Evolutionary conservation across 2,329 filamentous ascomycete genomes (phyloP).

Genomic region (Fusarium sp.): DNA sequence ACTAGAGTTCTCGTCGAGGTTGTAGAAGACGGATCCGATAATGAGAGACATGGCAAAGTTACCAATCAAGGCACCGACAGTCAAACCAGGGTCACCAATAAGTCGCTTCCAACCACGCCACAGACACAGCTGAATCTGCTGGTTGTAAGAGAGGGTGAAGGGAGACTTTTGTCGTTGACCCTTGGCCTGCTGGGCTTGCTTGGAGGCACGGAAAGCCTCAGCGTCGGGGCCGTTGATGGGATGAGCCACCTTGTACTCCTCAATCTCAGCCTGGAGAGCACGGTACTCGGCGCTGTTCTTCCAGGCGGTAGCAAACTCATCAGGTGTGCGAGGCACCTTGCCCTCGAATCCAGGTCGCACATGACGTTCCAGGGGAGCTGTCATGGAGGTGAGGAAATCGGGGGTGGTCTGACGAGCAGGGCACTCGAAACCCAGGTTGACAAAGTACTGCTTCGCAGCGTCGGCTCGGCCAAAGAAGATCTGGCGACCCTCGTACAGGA

Average conservation of each 20-base stretch:
- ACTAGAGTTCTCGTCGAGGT: conserved; percentile 71
- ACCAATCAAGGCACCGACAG: conserved; percentile 74
- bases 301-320: conserved; percentile 71
- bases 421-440: conserved; percentile 75
- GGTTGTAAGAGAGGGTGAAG: conserved; percentile 80
- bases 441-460: conserved; percentile 73
- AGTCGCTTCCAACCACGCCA: conserved; percentile 84
- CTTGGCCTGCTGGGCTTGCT: conserved; percentile 66
- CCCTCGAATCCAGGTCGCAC: conserved; percentile 67
- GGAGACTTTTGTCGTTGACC: conserved; percentile 76
- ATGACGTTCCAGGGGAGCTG: conserved; percentile 67
- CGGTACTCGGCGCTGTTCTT: conserved; percentile 64
- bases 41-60: conserved; percentile 84
- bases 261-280: conserved; percentile 65
- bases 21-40: conserved; percentile 84
- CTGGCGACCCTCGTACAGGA: conserved; percentile 71
- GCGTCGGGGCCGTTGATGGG: conserved; percentile 68
- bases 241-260: conserved; percentile 64
- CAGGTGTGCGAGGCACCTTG: conserved; percentile 68
- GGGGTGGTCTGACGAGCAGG: conserved; percentile 75
- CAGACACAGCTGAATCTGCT: conserved; percentile 84
- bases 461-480: conserved; percentile 72
- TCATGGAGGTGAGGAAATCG: conserved; percentile 80
- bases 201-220: conserved; percentile 66
- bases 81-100: conserved; percentile 80